Conservation (phyloP, 306 rosid species). For the Vigna mungo region DNA sequence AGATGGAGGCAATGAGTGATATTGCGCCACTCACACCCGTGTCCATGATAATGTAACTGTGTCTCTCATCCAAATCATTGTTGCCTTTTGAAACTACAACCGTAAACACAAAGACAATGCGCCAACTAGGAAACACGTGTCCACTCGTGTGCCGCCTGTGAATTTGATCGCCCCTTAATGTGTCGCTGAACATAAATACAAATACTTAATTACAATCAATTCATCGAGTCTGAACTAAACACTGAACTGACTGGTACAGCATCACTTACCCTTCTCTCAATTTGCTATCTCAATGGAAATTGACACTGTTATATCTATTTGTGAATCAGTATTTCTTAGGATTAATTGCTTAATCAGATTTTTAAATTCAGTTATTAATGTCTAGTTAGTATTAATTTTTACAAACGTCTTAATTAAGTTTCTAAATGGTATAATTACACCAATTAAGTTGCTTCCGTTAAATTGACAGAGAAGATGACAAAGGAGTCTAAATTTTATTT, state of each 20-base stretch:
- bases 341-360: no score
- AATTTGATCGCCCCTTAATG: neutral
- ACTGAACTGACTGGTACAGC: no score
- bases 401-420: no score
- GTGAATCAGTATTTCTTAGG: neutral
- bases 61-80: conserved; percentile 6
- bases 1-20: neutral
- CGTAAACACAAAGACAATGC: neutral
- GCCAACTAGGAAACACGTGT: conserved; percentile 31
- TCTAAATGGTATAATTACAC: no score
- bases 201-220: neutral
- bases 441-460: no score
- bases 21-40: neutral
- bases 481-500: no score
- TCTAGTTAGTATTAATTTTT: no score
- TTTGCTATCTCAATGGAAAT: neutral
- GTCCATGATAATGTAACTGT: conserved; percentile 11
- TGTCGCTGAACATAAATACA: neutral
- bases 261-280: no score
- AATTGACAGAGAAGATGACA: no score
- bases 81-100: neutral
- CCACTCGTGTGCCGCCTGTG: neutral
- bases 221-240: neutral
- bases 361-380: no score
- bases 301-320: neutral